These are phyloP conservation scores for Fusarium nanum DNA, from an alignment of 2,329 filamentous ascomycete species.

Conservation along the genomic window DNA sequence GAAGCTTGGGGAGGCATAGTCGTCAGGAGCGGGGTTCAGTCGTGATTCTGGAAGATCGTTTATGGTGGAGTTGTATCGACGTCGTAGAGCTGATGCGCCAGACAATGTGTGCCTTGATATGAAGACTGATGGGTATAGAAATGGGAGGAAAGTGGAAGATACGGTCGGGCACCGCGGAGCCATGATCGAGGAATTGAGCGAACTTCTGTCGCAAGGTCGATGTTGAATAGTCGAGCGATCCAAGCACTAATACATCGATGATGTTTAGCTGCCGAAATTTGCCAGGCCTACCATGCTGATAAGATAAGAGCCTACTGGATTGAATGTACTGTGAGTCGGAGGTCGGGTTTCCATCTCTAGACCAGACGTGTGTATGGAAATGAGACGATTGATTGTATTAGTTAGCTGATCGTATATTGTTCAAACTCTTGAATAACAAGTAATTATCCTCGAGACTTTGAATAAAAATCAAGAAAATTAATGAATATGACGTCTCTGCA, in stretches of 20 bases:
- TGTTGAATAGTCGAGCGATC: constrained; percentile 7
- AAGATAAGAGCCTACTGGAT: constrained; percentile 35
- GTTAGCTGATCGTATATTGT: background rate
- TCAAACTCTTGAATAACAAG: background rate
- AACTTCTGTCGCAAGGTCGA: constrained; percentile 8
- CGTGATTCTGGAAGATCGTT: constrained; percentile 63
- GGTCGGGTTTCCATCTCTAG: background rate
- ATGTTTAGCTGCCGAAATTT: constrained; percentile 30
- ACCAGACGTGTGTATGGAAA: background rate
- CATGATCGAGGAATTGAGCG: constrained; percentile 37
- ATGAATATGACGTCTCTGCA: background rate
- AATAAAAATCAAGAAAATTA: background rate
- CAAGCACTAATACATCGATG: constrained; percentile 3
- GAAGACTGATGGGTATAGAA: constrained; percentile 63
- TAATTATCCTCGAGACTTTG: background rate
- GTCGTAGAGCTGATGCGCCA: constrained; percentile 22
- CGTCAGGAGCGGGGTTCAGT: constrained; percentile 84
- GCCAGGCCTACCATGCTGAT: constrained; percentile 19
- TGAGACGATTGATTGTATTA: background rate
- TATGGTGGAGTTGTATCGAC: constrained; percentile 47
- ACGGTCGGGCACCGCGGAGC: constrained; percentile 44
- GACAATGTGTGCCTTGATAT: constrained; percentile 31
- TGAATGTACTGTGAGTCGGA: background rate
- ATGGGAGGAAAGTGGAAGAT: constrained; percentile 49
- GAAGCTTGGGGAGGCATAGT: constrained; percentile 86